phyloP scores from a whole-genome alignment of 805 yeast genomes.

The Lipomyces anomalus region DNA sequence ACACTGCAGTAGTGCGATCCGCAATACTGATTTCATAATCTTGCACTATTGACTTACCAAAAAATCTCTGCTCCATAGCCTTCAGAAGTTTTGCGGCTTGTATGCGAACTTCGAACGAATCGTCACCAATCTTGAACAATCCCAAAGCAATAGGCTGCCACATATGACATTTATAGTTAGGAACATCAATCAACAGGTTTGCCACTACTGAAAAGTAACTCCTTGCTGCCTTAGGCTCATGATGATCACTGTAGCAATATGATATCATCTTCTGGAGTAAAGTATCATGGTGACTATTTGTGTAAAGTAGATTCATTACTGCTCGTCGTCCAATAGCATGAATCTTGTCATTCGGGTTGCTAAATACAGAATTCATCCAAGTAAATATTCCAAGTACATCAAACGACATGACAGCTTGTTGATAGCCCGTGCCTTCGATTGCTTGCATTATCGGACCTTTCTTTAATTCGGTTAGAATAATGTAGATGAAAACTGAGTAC shows the following conservation, averaged over 20 bases:
- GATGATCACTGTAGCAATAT: constrained; percentile 63
- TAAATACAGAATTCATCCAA: constrained; percentile 76
- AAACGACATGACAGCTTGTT: constrained; percentile 56
- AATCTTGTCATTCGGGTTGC: constrained; percentile 50
- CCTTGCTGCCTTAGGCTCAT: constrained; percentile 48
- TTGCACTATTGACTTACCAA: constrained; percentile 48
- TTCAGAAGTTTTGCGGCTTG: constrained; percentile 68
- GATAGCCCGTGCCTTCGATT: constrained; percentile 32
- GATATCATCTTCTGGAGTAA: constrained; percentile 53
- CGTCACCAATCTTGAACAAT: constrained; percentile 72
- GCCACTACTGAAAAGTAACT: constrained; percentile 69
- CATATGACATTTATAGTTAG: constrained; percentile 47
- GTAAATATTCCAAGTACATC: constrained; percentile 60
- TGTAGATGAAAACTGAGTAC: neutral
- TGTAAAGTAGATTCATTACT: constrained; percentile 55
- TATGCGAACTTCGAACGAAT: constrained; percentile 57
- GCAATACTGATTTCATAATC: constrained; percentile 65
- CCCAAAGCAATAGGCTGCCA: constrained; percentile 71
- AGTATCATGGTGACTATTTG: constrained; percentile 52
- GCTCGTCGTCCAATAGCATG: constrained; percentile 66
- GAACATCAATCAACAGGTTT: constrained; percentile 51
- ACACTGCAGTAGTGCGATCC: constrained; percentile 73
- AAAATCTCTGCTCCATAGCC: constrained; percentile 56
- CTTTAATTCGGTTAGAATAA: neutral
- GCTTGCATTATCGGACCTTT: constrained; percentile 60